A percentile compares a stretch with the other conserved stretches of the same genome.
Conservation (phyloP, 169 alveolate genomes). For the Plasmodium relictum region DNA sequence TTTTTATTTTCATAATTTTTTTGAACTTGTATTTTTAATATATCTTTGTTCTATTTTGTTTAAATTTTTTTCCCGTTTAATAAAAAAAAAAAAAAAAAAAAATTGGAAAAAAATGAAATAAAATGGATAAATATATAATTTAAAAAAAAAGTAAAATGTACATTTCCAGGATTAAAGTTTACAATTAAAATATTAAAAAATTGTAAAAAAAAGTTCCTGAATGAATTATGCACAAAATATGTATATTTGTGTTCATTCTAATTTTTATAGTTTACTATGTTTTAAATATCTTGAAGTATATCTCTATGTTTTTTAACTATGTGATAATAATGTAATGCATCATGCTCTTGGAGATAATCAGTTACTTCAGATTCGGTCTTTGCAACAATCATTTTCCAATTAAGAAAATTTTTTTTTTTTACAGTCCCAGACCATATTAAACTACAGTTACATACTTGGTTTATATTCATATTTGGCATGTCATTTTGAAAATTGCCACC, state of each 20-base stretch:
- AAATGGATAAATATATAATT: not conserved
- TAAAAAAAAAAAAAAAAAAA: conserved; percentile 21
- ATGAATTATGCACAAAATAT: not conserved
- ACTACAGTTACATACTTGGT: conserved; percentile 82
- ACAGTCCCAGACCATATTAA: conserved; percentile 87
- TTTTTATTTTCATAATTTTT: conserved; percentile 23
- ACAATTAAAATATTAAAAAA: not conserved
- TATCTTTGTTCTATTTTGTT: conserved; percentile 16
- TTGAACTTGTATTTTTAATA: conserved; percentile 28
- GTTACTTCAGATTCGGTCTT: conserved; percentile 69
- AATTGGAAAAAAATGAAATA: not conserved
- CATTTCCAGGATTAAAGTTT: no score
- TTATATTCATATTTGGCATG: not conserved
- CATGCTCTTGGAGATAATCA: conserved; percentile 37
- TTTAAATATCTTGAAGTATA: conserved; percentile 26
- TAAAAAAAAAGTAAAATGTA: not conserved
- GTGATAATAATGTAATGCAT: conserved; percentile 71
- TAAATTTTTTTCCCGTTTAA: conserved; percentile 15
- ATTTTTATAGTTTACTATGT: not conserved
- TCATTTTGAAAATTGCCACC: conserved; percentile 59
- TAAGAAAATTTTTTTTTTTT: conserved; percentile 81
- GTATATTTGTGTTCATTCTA: not conserved
- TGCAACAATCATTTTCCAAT: conserved; percentile 82
- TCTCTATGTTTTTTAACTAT: conserved; percentile 46
- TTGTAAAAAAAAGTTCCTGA: not conserved